Evolutionary conservation across 2,329 filamentous ascomycete species (phyloP).

Genomic region (Tricladium varicosporioides): DNA sequence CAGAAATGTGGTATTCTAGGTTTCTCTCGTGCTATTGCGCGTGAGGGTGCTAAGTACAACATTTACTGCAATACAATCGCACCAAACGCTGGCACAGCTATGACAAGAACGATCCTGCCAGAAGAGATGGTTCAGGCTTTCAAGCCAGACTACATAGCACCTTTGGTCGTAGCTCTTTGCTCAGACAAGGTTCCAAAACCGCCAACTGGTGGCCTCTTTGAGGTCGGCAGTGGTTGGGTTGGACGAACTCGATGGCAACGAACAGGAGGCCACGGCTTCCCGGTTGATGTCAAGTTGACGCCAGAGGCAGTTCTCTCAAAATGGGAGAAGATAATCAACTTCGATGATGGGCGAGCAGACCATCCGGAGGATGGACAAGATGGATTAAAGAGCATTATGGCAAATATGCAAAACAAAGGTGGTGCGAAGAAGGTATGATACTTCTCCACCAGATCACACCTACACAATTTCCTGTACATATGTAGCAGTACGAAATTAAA

Average conservation of each 20-base stretch:
- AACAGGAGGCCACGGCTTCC: conserved; percentile 85
- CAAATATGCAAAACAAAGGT: conserved; percentile 76
- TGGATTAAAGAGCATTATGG: conserved; percentile 73
- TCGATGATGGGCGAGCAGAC: conserved; percentile 84
- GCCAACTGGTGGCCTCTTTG: conserved; percentile 84
- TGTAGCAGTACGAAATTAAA: conserved; percentile 25
- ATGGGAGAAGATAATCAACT: conserved; percentile 79
- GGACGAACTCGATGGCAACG: conserved; percentile 94
- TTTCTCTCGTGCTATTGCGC: conserved; percentile 87
- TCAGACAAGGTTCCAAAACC: conserved; percentile 84
- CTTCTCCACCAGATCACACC: conserved; percentile 4
- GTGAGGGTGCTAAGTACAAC: conserved; percentile 95
- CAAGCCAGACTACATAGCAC: conserved; percentile 98
- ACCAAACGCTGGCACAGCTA: conserved; percentile 91
- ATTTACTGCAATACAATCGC: conserved; percentile 98
- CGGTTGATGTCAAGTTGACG: conserved; percentile 76
- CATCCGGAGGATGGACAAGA: conserved; percentile 78
- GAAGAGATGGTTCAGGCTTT: conserved; percentile 98
- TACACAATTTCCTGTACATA: conserved; percentile 19
- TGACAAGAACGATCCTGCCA: conserved; percentile 92
- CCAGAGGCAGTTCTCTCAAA: conserved; percentile 78
- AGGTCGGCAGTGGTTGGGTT: conserved; percentile 93
- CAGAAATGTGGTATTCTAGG: conserved; percentile 91
- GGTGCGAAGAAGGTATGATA: conserved; percentile 58
- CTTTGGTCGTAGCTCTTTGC: conserved; percentile 79